Evolutionary conservation across 106 monocot genomes (phyloP), one percentile per base, ranked within the genome.

Genomic region (Acorus calamus): DNA sequence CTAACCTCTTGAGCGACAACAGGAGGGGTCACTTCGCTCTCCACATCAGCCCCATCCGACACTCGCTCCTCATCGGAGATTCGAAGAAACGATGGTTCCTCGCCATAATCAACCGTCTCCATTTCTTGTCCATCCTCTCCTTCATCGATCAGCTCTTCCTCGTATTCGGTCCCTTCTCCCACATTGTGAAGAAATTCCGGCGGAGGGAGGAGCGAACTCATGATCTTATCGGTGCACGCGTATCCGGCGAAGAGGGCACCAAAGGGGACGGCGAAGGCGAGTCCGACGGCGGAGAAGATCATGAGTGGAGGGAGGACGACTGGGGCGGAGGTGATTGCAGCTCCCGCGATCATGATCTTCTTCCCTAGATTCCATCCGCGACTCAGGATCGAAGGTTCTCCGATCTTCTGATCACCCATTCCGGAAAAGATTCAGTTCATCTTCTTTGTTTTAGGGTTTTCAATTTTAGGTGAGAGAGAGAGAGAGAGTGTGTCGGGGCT

Each of bases 301-400:
- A 72, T 49, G 7, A 79, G 42, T 4, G 84, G 81, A 14, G 88
- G 88, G 60, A 81, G 14, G 6, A 81, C 42, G 3, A 84, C 50
- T 0, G 88, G 78, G 8, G 80, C 78, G 2, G 73, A 69, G 10
- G 71, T 76, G 60, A 89, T 62, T 3, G 73, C 81, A 2, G 68
- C 84, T 5, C 79, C 76, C 42, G 74, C 73, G n/a, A 89, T 66
- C 2, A 79, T 76, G 12, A 72, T 66, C 59, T 53, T 81, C 79
- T 81, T 84, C 46, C 77, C 80, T 5, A 81, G 6, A 49, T 53
- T 47, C 77, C 69, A 66, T 53, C 78, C 78, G 0, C 68, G 8
- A 12, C 83, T 44, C 45, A 72, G 49, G 7, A 63, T n/a, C 4
- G 47, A 28, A 28, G 28, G 28, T 28, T 28, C 28, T 28, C 28